phyloP scores from a whole-genome alignment of 148 eudicot species.

The Salicornia ramosissima region DNA sequence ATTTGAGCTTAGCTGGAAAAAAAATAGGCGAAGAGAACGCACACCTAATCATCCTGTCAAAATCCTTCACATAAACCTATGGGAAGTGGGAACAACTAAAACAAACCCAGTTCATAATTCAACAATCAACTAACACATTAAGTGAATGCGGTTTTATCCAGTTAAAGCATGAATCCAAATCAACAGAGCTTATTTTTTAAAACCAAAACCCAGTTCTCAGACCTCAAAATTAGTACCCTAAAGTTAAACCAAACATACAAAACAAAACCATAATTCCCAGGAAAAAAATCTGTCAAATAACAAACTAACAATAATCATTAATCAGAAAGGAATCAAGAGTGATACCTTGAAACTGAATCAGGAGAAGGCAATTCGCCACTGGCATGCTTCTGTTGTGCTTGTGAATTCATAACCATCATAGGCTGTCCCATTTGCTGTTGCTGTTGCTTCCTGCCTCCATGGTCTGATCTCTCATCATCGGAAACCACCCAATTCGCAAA shows the following conservation, averaged over 20 bases:
- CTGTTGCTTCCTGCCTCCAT: constrained; percentile 33
- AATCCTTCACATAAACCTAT: background rate
- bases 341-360: constrained; percentile 81
- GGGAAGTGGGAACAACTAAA: background rate
- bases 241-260: background rate
- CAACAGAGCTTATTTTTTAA: background rate
- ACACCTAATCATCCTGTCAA: background rate
- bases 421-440: constrained; percentile 25
- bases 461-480: constrained; percentile 70
- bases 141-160: background rate
- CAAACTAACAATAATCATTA: background rate
- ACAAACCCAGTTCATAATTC: constrained; percentile 14
- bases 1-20: too few relatives aligned
- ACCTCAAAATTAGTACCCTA: background rate
- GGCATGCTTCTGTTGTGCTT: constrained; percentile 31
- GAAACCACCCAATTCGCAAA: constrained; percentile 37
- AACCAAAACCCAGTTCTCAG: background rate
- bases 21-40: too few relatives aligned
- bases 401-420: constrained; percentile 26
- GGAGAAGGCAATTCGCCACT: constrained; percentile 61
- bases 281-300: background rate
- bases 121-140: background rate
- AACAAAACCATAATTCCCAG: background rate
- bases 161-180: background rate
- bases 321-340: background rate